Evolutionary conservation across 441 rosid genomes (phyloP), one percentile per base, ranked within the genome.

Genomic region (Iberis amara): DNA sequence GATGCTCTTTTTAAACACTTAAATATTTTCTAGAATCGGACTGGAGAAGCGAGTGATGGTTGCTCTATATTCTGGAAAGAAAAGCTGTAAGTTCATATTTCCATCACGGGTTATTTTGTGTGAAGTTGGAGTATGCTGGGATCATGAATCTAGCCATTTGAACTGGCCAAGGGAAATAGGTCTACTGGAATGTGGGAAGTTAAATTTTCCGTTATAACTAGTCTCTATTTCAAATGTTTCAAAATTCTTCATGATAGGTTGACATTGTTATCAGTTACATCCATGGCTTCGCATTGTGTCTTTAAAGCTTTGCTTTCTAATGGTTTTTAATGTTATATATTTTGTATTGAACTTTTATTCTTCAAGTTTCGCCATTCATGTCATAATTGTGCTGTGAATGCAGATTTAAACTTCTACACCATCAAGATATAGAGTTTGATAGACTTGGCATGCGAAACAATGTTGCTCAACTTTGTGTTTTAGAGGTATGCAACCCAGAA

Each of bases 11-110:
- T 6, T 70, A n/a, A 41, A 13, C 35, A 21, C 23, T 39, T 50
- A 36, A 35, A 48, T 66, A 18, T 73, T 44, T 52, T 64, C 32
- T 65, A 91, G 98, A 77, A 76, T 30, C 96, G 96, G 47, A 89
- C 92, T 7, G 96, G 96, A 59, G 92, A 79, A 57, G 89, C 86
- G 28, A 61, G 57, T 61, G 98, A 92, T 76, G 96, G 98, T 24
- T 86, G 96, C 71, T 95, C 98, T 45, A 70, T 80, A 32, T 92
- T 86, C 69, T 92, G 98, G 98, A 80, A 76, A 64, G 80, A 82
- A 3, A 67, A 72, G 30, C 42, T 44, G 98, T 91, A 78, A 83
- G 83, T 51, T 44, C 46, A 24, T 52, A 32, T 45, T 14, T 30
- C 46, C 21, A 11, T 23, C 2, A 7, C 21, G 54, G 24, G 27